Evolutionary conservation across 2,329 filamentous ascomycete genomes (phyloP).

Genomic region (Aspergillus udagawae): DNA sequence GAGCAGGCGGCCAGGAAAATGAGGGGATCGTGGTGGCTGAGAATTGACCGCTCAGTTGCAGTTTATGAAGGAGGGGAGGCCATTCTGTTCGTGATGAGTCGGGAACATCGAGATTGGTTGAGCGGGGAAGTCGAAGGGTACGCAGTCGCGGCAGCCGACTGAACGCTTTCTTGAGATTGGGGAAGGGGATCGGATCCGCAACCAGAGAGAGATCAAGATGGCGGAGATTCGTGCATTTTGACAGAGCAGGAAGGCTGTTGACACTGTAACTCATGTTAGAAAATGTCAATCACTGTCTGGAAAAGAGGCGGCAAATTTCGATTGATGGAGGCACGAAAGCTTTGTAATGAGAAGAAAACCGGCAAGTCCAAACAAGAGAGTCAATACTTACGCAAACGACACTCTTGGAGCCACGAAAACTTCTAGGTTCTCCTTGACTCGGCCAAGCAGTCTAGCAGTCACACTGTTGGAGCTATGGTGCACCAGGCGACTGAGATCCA

Average conservation of each 20-base stretch:
- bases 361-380: background rate
- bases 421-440: constrained; percentile 50
- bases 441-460: constrained; percentile 54
- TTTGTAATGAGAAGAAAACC: background rate
- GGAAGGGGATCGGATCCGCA: constrained; percentile 47
- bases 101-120: constrained; percentile 16
- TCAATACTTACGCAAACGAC: constrained; percentile 49
- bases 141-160: constrained; percentile 43
- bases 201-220: constrained; percentile 53
- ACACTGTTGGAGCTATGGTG: constrained; percentile 56
- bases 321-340: background rate
- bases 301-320: background rate
- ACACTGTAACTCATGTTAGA: constrained; percentile 25
- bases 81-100: constrained; percentile 15
- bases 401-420: constrained; percentile 56
- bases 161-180: constrained; percentile 49
- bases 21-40: constrained; percentile 11
- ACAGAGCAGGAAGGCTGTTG: constrained; percentile 54
- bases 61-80: constrained; percentile 22
- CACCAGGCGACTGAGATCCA: constrained; percentile 54
- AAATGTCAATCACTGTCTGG: background rate
- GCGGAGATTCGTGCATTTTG: constrained; percentile 51
- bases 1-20: constrained; percentile 26
- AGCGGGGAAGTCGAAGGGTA: constrained; percentile 43
- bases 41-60: constrained; percentile 25